These are phyloP conservation scores for Apodospora peruviana DNA, from an alignment of 495 filamentous ascomycete species.

Conservation along the genomic window DNA sequence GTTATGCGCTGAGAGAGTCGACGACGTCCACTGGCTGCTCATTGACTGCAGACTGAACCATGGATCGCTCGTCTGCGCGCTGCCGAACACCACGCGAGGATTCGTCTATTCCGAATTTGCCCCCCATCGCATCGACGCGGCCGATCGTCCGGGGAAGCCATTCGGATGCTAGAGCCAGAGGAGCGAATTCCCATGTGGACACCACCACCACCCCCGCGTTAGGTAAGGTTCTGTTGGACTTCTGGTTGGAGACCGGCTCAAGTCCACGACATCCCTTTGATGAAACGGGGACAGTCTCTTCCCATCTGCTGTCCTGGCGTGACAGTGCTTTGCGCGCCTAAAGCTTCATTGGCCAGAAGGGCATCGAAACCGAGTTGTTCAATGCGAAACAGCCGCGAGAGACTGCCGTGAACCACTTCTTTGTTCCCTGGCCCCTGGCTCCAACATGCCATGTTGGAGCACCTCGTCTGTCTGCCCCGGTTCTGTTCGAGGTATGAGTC, in stretches of 20 bases:
- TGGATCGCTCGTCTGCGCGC: background rate
- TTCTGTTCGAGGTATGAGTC: background rate
- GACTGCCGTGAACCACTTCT: conserved; percentile 17
- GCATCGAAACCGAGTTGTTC: conserved; percentile 18
- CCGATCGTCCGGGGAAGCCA: background rate
- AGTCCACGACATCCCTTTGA: conserved; percentile 8
- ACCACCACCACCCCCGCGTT: background rate
- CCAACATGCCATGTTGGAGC: background rate
- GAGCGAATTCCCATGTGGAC: background rate
- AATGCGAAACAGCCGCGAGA: conserved; percentile 27
- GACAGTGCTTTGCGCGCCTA: conserved; percentile 21
- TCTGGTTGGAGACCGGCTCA: conserved; percentile 8
- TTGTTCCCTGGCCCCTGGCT: conserved; percentile 9
- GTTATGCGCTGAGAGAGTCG: conserved; percentile 25
- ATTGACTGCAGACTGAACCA: background rate
- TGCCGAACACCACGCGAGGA: background rate
- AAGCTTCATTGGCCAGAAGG: conserved; percentile 28
- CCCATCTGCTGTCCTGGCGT: conserved; percentile 9
- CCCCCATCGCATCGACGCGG: conserved; percentile 2
- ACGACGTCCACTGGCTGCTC: conserved; percentile 6
- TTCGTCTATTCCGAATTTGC: background rate
- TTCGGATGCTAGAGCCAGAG: too few relatives aligned
- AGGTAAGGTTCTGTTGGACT: background rate
- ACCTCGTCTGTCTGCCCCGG: background rate
- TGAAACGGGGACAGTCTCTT: conserved; percentile 13